A percentile compares a stretch with the other conserved stretches of the same genome.
Evolutionary conservation across 306 rosid genomes (phyloP).

Genomic region (Begonia fuchsioides): DNA sequence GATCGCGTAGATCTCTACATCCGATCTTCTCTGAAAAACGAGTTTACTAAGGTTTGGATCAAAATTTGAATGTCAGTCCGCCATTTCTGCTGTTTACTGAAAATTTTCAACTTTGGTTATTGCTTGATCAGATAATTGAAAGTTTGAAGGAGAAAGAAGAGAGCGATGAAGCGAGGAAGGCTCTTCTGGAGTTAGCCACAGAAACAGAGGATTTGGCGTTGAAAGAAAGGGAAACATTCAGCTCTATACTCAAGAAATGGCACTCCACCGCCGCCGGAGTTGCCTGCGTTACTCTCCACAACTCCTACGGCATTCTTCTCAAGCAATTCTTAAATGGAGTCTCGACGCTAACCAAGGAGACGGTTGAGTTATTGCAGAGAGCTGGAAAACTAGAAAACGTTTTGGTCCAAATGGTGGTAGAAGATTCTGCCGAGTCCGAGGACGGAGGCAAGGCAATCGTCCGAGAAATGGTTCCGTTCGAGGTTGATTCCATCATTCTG

Average conservation of each 20-base stretch:
- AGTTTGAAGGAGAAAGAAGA: conserved; percentile 24
- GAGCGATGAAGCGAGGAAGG: conserved; percentile 32
- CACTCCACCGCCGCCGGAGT: conserved; percentile 41
- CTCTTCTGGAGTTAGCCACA: conserved; percentile 52
- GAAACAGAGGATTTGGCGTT: conserved; percentile 64
- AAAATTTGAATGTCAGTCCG: no score
- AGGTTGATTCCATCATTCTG: conserved; percentile 59
- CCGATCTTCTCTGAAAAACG: conserved; percentile 39
- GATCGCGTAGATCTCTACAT: conserved; percentile 57
- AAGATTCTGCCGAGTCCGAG: conserved; percentile 51
- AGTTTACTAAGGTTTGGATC: conserved; percentile 53
- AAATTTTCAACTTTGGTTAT: background rate
- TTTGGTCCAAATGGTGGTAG: conserved; percentile 76
- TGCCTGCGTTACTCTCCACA: conserved; percentile 71
- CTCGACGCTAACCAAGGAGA: conserved; percentile 28
- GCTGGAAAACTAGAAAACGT: conserved; percentile 74
- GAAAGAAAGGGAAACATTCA: conserved; percentile 66
- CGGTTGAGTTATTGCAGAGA: conserved; percentile 53
- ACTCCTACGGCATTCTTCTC: conserved; percentile 54
- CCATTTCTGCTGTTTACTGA: background rate
- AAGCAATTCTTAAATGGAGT: conserved; percentile 57
- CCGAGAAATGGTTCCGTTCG: conserved; percentile 78
- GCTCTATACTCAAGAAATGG: conserved; percentile 60
- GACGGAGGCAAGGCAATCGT: conserved; percentile 55
- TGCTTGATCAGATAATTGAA: conserved; percentile 34